Percentiles rank a stretch among this genome's conserved stretches.
Evolutionary conservation across 345 rosid genomes (phyloP).

Genomic region (Pugionium dolabratum): DNA sequence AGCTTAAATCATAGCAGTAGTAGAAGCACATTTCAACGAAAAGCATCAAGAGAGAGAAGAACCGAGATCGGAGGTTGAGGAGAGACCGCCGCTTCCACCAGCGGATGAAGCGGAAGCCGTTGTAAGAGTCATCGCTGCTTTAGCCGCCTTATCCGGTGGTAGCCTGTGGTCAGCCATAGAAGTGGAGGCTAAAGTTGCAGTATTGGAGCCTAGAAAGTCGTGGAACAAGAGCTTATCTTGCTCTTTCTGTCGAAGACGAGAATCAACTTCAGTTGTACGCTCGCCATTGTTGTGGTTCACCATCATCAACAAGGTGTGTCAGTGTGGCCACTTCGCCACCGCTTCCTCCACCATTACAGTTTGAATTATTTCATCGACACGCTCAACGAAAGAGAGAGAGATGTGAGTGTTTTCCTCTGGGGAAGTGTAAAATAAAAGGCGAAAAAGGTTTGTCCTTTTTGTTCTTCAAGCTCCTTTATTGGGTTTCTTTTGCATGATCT

Average conservation of each 20-base stretch:
- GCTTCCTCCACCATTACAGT: conserved; percentile 40
- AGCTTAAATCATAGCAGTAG: conserved; percentile 13
- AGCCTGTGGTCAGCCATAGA: conserved; percentile 43
- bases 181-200: conserved; percentile 44
- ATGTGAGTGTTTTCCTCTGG: conserved; percentile 12
- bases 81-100: conserved; percentile 62
- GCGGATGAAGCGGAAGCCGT: conserved; percentile 58
- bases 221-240: conserved; percentile 69
- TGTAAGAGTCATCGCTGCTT: conserved; percentile 48
- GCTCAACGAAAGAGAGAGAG: conserved; percentile 34
- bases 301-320: conserved; percentile 41
- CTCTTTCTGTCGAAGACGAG: conserved; percentile 39
- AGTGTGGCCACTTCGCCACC: conserved; percentile 57
- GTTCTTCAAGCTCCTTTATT: conserved; percentile 36
- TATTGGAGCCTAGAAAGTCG: conserved; percentile 81
- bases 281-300: conserved; percentile 44
- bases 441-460: conserved; percentile 22
- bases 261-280: conserved; percentile 21
- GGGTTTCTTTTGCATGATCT: conserved; percentile 23
- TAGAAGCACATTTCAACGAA: neutral
- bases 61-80: conserved; percentile 86
- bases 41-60: conserved; percentile 36
- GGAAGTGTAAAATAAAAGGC: conserved; percentile 26
- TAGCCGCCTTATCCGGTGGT: conserved; percentile 34
- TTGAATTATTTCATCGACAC: conserved; percentile 35